A percentile compares a stretch with the other conserved stretches of the same genome.
Conservation (phyloP, 306 rosid species). For the Acacia acuminata region DNA sequence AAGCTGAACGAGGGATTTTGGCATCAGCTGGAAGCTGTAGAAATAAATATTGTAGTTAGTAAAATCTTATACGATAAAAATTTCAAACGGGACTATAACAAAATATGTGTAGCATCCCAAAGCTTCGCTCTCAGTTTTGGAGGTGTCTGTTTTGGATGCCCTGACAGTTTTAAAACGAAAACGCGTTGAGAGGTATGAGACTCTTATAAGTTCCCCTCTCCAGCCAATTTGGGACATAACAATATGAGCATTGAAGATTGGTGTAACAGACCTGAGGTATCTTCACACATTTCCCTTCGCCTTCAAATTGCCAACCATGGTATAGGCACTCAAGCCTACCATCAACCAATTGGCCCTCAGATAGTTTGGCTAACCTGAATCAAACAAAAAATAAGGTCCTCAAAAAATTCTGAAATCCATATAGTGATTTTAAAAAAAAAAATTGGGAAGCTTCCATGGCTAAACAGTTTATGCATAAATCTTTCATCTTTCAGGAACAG, state of each 20-base stretch:
- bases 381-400: conserved; percentile 10
- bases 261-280: conserved; percentile 83
- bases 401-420: background rate
- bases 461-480: background rate
- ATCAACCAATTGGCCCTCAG: conserved; percentile 93
- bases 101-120: background rate
- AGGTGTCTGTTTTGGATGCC: too few species aligned
- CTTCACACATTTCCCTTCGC: conserved; percentile 91
- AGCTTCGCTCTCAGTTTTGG: too few species aligned
- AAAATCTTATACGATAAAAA: conserved; percentile 1
- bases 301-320: conserved; percentile 98
- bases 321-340: conserved; percentile 91
- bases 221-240: background rate
- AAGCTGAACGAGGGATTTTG: conserved; percentile 83
- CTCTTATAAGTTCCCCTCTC: too few species aligned
- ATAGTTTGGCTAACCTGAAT: conserved; percentile 87
- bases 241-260: background rate
- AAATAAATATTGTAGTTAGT: background rate
- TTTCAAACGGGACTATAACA: background rate
- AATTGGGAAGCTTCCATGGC: background rate
- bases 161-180: too few species aligned
- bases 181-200: too few species aligned
- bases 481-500: background rate
- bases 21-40: conserved; percentile 90
- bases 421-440: background rate